phyloP scores from a whole-genome alignment of 768 basidiomycete genomes.

The Psilocybe azurescens region DNA sequence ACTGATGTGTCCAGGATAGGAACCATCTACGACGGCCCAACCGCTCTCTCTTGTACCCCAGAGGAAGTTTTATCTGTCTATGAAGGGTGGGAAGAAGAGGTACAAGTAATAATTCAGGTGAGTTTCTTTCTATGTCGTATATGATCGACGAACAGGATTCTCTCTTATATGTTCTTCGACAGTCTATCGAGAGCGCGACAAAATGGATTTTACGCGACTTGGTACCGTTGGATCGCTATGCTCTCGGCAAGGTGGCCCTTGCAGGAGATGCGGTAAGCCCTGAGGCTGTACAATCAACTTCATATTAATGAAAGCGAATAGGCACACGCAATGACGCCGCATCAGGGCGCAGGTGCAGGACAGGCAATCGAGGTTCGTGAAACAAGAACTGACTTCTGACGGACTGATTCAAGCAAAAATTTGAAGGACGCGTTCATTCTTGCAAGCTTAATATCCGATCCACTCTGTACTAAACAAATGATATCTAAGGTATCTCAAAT shows the following conservation, averaged over 20 bases:
- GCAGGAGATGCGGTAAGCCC: slow-evolving; percentile 51
- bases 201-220: slow-evolving; percentile 51
- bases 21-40: slow-evolving; percentile 32
- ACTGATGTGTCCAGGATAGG: slow-evolving; percentile 34
- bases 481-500: slow-evolving; percentile 33
- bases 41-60: slow-evolving; percentile 25
- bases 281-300: not conserved
- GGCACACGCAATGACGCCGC: slow-evolving; percentile 39
- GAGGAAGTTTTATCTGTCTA: slow-evolving; percentile 44
- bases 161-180: not conserved
- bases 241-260: slow-evolving; percentile 44
- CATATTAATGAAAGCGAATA: slow-evolving; percentile 5
- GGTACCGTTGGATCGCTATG: slow-evolving; percentile 43
- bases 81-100: slow-evolving; percentile 51
- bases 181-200: slow-evolving; percentile 41
- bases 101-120: slow-evolving; percentile 48
- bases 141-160: not conserved
- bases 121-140: slow-evolving; percentile 4
- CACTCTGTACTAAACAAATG: slow-evolving; percentile 12
- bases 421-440: slow-evolving; percentile 45
- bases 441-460: slow-evolving; percentile 29
- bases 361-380: slow-evolving; percentile 35
- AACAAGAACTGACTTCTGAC: not conserved
- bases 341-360: slow-evolving; percentile 36
- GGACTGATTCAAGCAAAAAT: not conserved